phyloP scores from a whole-genome alignment of 2,329 filamentous ascomycete species.

The Pseudogymnoascus sp. region DNA sequence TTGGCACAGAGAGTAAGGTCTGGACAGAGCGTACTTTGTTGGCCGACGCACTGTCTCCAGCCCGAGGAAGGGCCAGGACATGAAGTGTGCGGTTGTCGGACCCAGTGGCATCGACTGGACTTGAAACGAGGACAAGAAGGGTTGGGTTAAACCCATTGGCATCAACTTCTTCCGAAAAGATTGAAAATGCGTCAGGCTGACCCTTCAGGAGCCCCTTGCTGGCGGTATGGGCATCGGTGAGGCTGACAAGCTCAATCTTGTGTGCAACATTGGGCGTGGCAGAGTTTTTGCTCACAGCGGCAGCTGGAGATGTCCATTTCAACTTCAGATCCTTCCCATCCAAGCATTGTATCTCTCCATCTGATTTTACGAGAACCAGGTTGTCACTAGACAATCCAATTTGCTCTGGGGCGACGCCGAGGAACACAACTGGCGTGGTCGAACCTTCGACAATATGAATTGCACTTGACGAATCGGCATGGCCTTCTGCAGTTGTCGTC shows the following conservation, averaged over 20 bases:
- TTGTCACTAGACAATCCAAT: constrained; percentile 20
- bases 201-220: constrained; percentile 38
- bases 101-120: constrained; percentile 16
- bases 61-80: constrained; percentile 22
- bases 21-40: constrained; percentile 22
- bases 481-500: constrained; percentile 41
- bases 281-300: constrained; percentile 26
- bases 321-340: constrained; percentile 46
- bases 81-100: constrained; percentile 19
- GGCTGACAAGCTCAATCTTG: constrained; percentile 25
- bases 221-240: constrained; percentile 26
- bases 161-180: constrained; percentile 35
- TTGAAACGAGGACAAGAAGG: constrained; percentile 40
- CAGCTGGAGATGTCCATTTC: constrained; percentile 39
- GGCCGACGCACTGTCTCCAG: neutral
- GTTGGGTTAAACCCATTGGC: constrained; percentile 37
- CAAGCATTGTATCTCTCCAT: constrained; percentile 54
- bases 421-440: constrained; percentile 34
- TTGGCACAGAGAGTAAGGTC: constrained; percentile 21
- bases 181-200: constrained; percentile 42
- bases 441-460: constrained; percentile 35
- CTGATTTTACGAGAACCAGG: constrained; percentile 49
- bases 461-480: constrained; percentile 43
- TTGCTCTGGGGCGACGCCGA: constrained; percentile 30
- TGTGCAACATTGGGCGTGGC: constrained; percentile 25